Conservation (phyloP, 2,329 filamentous ascomycete species). For the Trichoderma afroharzianum region DNA sequence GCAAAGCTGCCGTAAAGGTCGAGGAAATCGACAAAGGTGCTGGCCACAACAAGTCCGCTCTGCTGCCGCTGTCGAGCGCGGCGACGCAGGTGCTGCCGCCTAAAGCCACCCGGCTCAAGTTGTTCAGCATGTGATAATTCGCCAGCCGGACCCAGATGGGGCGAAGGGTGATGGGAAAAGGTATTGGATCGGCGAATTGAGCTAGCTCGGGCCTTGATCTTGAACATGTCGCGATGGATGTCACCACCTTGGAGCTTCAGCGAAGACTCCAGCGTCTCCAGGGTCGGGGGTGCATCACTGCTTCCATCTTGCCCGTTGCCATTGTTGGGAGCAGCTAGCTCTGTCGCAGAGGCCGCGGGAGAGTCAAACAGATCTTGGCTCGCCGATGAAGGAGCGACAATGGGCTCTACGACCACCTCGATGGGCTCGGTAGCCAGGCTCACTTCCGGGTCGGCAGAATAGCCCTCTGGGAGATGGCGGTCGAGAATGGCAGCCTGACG, state of each 20-base stretch:
- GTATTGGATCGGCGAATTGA: conserved; percentile 59
- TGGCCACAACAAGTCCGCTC: conserved; percentile 52
- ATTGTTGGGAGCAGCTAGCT: conserved; percentile 3
- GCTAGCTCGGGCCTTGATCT: conserved; percentile 55
- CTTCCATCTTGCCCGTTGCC: background rate
- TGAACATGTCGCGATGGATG: conserved; percentile 75
- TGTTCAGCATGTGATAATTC: conserved; percentile 37
- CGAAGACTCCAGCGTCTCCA: conserved; percentile 56
- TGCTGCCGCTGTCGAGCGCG: conserved; percentile 38
- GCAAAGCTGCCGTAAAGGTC: conserved; percentile 75
- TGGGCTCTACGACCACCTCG: conserved; percentile 5
- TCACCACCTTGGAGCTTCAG: conserved; percentile 71
- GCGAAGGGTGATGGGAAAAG: conserved; percentile 54
- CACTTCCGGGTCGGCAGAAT: conserved; percentile 38
- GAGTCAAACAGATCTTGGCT: conserved; percentile 16
- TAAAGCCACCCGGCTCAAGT: conserved; percentile 46
- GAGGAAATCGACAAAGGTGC: conserved; percentile 71
- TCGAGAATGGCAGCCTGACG: conserved; percentile 37
- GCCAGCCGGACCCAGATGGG: conserved; percentile 28
- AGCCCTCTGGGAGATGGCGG: conserved; percentile 38
- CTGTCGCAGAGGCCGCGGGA: conserved; percentile 19
- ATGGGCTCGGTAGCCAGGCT: conserved; percentile 27
- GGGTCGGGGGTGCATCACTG: conserved; percentile 22
- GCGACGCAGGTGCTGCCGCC: conserved; percentile 40
- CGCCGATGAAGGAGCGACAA: background rate